phyloP scores from a whole-genome alignment of 192 early-diverging fungal genomes.

The Entomortierella lignicola region DNA sequence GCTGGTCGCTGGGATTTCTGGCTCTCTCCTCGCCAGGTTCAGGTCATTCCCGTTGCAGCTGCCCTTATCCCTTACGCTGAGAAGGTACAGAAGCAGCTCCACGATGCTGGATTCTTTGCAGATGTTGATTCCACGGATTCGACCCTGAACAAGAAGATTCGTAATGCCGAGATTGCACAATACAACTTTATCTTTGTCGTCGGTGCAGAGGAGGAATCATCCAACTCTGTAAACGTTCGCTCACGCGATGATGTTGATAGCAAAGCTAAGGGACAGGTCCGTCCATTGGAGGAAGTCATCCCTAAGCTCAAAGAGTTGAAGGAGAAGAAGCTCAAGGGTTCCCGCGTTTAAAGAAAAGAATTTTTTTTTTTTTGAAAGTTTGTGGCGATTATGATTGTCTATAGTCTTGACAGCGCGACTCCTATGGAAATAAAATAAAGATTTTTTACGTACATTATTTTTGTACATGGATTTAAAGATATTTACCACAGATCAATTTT shows the following conservation, averaged over 20 bases:
- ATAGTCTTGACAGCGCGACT: too few relatives aligned
- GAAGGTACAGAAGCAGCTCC: conserved; percentile 76
- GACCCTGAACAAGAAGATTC: conserved; percentile 98
- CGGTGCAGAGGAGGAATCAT: conserved; percentile 83
- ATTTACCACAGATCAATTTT: not conserved
- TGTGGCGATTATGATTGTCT: too few relatives aligned
- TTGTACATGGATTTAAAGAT: not conserved
- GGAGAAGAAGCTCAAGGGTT: conserved; percentile 67
- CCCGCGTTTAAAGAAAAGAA: conserved; percentile 60
- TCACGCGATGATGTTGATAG: conserved; percentile 87
- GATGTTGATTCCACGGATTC: conserved; percentile 89
- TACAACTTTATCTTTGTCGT: conserved; percentile 99
- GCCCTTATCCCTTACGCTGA: conserved; percentile 86
- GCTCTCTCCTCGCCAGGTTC: conserved; percentile 94
- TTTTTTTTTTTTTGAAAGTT: too few relatives aligned
- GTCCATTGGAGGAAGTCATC: conserved; percentile 78
- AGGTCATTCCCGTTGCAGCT: conserved; percentile 88
- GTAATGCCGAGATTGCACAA: conserved; percentile 91
- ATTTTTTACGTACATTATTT: too few relatives aligned
- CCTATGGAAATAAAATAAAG: too few relatives aligned
- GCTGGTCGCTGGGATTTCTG: conserved; percentile 97
- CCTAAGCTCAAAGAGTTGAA: conserved; percentile 76
- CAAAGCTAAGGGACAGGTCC: conserved; percentile 85
- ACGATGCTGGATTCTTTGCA: conserved; percentile 80
- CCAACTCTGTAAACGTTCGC: conserved; percentile 88